phyloP scores from a whole-genome alignment of 441 rosid genomes.

The Flueggea neowawraea region DNA sequence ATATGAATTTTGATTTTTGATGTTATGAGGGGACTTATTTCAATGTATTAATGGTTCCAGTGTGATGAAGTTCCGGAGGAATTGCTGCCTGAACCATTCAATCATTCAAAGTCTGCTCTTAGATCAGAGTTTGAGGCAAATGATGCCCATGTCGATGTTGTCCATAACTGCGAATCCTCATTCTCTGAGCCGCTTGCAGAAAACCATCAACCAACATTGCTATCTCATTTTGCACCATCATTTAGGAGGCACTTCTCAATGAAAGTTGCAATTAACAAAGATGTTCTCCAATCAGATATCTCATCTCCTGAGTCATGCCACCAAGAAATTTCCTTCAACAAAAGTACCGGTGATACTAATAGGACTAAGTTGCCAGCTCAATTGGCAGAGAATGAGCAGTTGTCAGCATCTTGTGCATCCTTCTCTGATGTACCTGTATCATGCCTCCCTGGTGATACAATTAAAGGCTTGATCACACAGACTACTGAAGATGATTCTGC shows the following conservation, averaged over 20 bases:
- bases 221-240: constrained; percentile 41
- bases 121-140: constrained; percentile 15
- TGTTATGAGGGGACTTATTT: no score
- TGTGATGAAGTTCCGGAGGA: constrained; percentile 77
- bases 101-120: constrained; percentile 4
- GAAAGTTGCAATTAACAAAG: constrained; percentile 6
- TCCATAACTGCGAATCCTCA: background rate
- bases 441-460: constrained; percentile 35
- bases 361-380: constrained; percentile 4
- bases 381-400: no score
- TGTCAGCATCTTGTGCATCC: constrained; percentile 3
- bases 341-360: no score
- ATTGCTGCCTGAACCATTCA: constrained; percentile 68
- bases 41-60: constrained; percentile 28
- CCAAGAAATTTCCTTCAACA: no score
- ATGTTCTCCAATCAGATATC: no score
- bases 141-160: constrained; percentile 5
- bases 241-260: constrained; percentile 49
- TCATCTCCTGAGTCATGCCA: no score
- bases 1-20: no score
- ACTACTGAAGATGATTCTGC: constrained; percentile 20
- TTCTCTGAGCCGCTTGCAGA: constrained; percentile 11
- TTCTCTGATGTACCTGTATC: constrained; percentile 17
- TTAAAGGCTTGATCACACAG: constrained; percentile 24
- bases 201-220: constrained; percentile 28